These are phyloP conservation scores for Epichloe scottii DNA, from an alignment of 2,329 filamentous ascomycete genomes.

Conservation along the genomic window DNA sequence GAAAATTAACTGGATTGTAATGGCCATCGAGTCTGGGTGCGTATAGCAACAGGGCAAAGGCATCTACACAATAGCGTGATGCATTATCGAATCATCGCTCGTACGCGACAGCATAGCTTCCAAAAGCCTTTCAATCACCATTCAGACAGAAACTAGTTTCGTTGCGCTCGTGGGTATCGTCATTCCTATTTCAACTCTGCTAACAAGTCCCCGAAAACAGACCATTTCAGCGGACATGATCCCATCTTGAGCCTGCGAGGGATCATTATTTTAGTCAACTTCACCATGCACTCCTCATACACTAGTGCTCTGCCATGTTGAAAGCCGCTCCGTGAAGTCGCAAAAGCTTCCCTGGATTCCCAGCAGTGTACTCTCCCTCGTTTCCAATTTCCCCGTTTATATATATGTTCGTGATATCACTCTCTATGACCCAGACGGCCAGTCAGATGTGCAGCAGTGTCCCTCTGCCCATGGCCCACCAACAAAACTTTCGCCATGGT, in stretches of 20 bases:
- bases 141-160: background rate
- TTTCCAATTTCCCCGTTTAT: background rate
- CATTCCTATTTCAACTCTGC: background rate
- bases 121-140: background rate
- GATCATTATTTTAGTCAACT: background rate
- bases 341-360: background rate
- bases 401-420: background rate
- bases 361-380: background rate
- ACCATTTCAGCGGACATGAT: background rate
- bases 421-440: background rate
- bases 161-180: slow-evolving; percentile 5
- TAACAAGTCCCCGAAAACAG: background rate
- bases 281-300: background rate
- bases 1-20: too few species aligned
- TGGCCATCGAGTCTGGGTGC: too few species aligned
- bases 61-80: too few species aligned
- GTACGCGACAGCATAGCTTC: background rate
- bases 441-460: background rate
- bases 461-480: background rate
- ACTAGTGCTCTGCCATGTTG: background rate
- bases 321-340: background rate
- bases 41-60: too few species aligned
- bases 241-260: background rate
- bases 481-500: background rate
- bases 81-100: too few species aligned